These are phyloP conservation scores for Blastobotrys terrestris DNA, from an alignment of 805 yeast species.

Conservation along the genomic window DNA sequence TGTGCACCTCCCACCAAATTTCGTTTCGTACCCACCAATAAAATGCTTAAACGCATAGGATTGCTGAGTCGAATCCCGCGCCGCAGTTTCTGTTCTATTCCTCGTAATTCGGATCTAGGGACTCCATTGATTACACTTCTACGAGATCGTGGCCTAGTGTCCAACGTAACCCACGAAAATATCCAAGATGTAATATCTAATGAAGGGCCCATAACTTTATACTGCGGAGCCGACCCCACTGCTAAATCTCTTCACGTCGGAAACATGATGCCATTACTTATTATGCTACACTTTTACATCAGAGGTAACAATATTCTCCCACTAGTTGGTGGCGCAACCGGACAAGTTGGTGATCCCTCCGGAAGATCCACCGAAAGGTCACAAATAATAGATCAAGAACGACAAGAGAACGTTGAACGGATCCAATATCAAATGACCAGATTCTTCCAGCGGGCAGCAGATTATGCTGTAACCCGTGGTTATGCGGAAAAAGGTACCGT, in stretches of 20 bases:
- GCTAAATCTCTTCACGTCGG: constrained; percentile 89
- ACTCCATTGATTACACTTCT: constrained; percentile 38
- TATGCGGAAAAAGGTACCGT: constrained; percentile 32
- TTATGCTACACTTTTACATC: constrained; percentile 72
- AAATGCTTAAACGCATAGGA: background rate
- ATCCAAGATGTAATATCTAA: constrained; percentile 8
- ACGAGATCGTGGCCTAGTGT: constrained; percentile 42
- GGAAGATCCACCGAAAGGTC: constrained; percentile 77
- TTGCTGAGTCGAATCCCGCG: background rate
- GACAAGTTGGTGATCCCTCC: constrained; percentile 93
- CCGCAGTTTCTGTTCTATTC: background rate
- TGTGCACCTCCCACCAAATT: background rate
- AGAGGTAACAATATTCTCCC: constrained; percentile 84
- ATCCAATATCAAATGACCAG: constrained; percentile 56
- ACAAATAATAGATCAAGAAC: constrained; percentile 44
- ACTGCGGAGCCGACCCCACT: constrained; percentile 96
- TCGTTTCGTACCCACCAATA: background rate
- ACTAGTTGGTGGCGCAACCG: constrained; percentile 76
- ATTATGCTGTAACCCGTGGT: constrained; percentile 52
- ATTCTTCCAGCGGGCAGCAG: constrained; percentile 57
- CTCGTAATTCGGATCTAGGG: constrained; percentile 10
- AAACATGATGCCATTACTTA: constrained; percentile 80
- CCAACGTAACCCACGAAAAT: constrained; percentile 27
- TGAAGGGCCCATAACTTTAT: constrained; percentile 46
- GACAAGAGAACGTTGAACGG: constrained; percentile 49